Percentiles rank a stretch among this genome's conserved stretches.
These are phyloP conservation scores for Zalaria sp. DNA, from an alignment of 2,329 filamentous ascomycete species.

Conservation along the genomic window DNA sequence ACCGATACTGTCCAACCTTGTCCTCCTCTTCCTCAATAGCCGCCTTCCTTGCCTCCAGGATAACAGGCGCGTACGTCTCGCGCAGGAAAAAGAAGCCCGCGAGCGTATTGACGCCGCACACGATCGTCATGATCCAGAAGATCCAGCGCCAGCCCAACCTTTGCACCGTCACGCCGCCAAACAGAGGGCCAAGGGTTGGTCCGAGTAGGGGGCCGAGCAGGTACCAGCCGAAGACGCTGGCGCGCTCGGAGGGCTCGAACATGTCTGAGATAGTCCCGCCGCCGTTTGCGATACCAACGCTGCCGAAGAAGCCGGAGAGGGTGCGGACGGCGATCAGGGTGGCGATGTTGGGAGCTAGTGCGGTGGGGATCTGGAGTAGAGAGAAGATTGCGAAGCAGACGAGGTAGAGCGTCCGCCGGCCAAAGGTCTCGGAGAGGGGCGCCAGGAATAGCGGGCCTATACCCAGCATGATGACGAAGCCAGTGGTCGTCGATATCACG, in stretches of 20 bases:
- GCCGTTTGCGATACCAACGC: constrained; percentile 35
- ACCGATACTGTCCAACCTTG: constrained; percentile 25
- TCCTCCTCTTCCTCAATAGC: constrained; percentile 19
- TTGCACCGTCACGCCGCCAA: constrained; percentile 31
- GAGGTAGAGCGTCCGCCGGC: constrained; percentile 29
- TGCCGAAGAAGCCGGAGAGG: constrained; percentile 35
- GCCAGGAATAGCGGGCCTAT: constrained; percentile 32
- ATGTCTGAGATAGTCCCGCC: constrained; percentile 39
- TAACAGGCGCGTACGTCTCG: constrained; percentile 30
- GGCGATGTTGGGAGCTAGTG: constrained; percentile 31
- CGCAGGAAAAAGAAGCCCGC: constrained; percentile 28
- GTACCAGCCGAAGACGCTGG: constrained; percentile 32
- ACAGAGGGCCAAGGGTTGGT: constrained; percentile 26
- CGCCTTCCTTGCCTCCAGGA: constrained; percentile 22
- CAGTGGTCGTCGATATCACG: constrained; percentile 36
- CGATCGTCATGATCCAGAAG: constrained; percentile 32
- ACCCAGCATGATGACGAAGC: constrained; percentile 36
- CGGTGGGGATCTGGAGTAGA: constrained; percentile 32
- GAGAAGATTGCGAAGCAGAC: constrained; percentile 30
- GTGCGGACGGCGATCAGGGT: constrained; percentile 30
- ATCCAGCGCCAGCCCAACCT: constrained; percentile 33
- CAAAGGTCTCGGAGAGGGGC: constrained; percentile 33
- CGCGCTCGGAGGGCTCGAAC: constrained; percentile 32
- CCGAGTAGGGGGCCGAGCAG: constrained; percentile 29
- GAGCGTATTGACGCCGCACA: constrained; percentile 26